Conservation (phyloP, 371 early-diverging fungal genomes). For the Spiromyces aspiralis region DNA sequence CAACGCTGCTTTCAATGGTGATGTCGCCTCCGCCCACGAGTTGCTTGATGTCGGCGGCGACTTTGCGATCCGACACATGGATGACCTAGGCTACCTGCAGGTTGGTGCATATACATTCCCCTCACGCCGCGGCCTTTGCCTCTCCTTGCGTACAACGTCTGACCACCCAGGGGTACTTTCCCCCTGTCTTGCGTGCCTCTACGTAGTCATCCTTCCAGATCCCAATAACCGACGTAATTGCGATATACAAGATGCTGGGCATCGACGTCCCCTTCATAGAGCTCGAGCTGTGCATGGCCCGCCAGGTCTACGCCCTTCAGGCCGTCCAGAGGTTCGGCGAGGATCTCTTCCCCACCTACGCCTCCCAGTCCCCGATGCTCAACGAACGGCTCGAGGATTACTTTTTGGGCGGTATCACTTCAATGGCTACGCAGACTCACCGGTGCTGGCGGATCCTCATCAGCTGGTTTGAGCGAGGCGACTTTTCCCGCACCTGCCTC, state of each 20-base stretch:
- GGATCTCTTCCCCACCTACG: slow-evolving; percentile 36
- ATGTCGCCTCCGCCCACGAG: slow-evolving; percentile 41
- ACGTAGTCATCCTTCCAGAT: too few species aligned
- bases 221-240: slow-evolving; percentile 53
- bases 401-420: slow-evolving; percentile 43
- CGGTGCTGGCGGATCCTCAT: slow-evolving; percentile 18
- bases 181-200: too few species aligned
- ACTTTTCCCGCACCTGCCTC: slow-evolving; percentile 13
- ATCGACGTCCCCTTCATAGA: slow-evolving; percentile 22
- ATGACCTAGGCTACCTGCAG: slow-evolving; percentile 15
- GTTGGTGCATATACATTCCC: too few species aligned
- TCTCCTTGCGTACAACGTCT: too few species aligned
- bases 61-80: slow-evolving; percentile 42
- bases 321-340: slow-evolving; percentile 33
- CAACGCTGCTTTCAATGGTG: slow-evolving; percentile 40
- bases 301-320: slow-evolving; percentile 45
- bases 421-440: slow-evolving; percentile 19
- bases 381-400: slow-evolving; percentile 51
- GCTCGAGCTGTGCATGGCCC: slow-evolving; percentile 38
- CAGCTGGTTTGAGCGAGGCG: slow-evolving; percentile 17
- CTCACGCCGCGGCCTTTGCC: too few species aligned
- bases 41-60: slow-evolving; percentile 71
- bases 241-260: slow-evolving; percentile 44
- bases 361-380: slow-evolving; percentile 50
- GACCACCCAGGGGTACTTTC: too few species aligned